Evolutionary conservation across 192 early-diverging fungal genomes (phyloP).

Genomic region (Phlyctochytrium arcticum): DNA sequence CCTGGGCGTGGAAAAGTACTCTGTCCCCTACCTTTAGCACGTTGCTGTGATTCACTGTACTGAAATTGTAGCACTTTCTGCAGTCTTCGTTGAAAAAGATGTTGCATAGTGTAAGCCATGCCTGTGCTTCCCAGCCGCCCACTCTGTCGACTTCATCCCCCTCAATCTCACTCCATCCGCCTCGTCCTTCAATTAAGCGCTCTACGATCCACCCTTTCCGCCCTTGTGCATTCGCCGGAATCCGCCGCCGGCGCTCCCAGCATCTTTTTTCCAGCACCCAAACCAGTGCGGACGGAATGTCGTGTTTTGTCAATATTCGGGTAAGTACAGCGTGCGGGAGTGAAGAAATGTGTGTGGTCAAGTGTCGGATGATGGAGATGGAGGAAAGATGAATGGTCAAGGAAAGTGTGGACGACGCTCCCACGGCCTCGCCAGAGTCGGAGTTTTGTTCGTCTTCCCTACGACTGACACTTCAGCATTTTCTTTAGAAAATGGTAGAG

Average conservation of each 20-base stretch:
- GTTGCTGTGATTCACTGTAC: slow-evolving; percentile 28
- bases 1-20: background rate
- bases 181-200: slow-evolving; percentile 29
- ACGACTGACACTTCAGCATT: too few species aligned
- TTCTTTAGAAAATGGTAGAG: background rate
- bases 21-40: slow-evolving; percentile 33
- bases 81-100: slow-evolving; percentile 44
- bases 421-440: background rate
- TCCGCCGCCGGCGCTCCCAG: slow-evolving; percentile 24
- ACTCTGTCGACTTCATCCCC: slow-evolving; percentile 32
- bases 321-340: slow-evolving; percentile 34
- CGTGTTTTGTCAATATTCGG: slow-evolving; percentile 31
- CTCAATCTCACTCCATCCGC: slow-evolving; percentile 32
- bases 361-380: slow-evolving; percentile 40
- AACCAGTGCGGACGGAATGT: slow-evolving; percentile 32
- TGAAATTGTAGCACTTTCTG: slow-evolving; percentile 38
- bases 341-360: slow-evolving; percentile 30
- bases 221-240: too few species aligned
- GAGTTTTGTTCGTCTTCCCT: background rate
- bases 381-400: background rate
- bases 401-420: background rate
- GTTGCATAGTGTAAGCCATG: slow-evolving; percentile 49
- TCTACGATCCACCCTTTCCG: slow-evolving; percentile 10
- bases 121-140: slow-evolving; percentile 45
- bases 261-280: slow-evolving; percentile 33